Conservation (phyloP, 805 yeast genomes). For the Metschnikowia lachancei region DNA sequence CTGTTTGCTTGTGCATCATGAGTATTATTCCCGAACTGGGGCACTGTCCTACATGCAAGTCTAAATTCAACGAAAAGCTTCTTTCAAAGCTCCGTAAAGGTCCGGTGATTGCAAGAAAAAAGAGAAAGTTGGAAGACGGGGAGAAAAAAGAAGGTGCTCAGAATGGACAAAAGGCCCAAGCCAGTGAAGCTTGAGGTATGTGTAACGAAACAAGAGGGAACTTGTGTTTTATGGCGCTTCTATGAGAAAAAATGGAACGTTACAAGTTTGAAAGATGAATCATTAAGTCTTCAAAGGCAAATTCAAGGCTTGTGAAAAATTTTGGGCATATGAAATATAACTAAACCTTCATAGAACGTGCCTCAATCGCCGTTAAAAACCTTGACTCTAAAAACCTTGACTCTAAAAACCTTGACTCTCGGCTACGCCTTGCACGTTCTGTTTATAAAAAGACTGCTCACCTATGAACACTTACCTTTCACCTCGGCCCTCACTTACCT, state of each 20-base stretch:
- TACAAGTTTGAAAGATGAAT: too few species aligned
- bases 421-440: too few species aligned
- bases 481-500: too few species aligned
- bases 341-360: too few species aligned
- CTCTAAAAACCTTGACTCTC: too few species aligned
- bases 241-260: not conserved
- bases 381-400: too few species aligned
- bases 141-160: not conserved
- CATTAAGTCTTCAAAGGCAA: too few species aligned
- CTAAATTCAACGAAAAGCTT: slow-evolving; percentile 65
- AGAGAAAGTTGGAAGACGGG: slow-evolving; percentile 18
- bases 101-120: slow-evolving; percentile 51
- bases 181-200: not conserved
- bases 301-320: too few species aligned
- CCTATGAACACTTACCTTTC: too few species aligned
- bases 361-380: too few species aligned
- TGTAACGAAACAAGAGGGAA: not conserved
- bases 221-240: not conserved
- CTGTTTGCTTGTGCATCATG: slow-evolving; percentile 83
- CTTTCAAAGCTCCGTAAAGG: slow-evolving; percentile 55
- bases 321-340: too few species aligned
- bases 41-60: slow-evolving; percentile 83
- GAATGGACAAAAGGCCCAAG: not conserved
- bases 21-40: slow-evolving; percentile 65
- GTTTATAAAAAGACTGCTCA: too few species aligned